These are phyloP conservation scores for Arthrobotrys megalospora DNA, from an alignment of 2,329 filamentous ascomycete species.

Conservation along the genomic window DNA sequence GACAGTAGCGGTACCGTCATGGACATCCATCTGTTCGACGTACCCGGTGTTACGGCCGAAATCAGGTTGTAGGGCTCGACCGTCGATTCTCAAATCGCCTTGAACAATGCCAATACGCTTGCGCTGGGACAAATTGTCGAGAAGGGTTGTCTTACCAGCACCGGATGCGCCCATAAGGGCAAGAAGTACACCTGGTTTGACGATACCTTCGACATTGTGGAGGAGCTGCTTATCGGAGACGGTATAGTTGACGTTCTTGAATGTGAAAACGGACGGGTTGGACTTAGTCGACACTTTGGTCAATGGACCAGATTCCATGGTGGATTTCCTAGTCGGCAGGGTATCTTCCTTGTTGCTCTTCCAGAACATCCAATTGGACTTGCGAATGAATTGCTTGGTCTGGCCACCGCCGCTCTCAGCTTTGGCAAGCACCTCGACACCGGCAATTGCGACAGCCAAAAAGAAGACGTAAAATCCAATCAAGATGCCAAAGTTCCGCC, in stretches of 20 bases:
- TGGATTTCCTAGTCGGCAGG: conserved; percentile 35
- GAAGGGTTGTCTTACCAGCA: conserved; percentile 85
- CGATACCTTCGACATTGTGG: conserved; percentile 81
- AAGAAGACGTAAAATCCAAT: conserved; percentile 83
- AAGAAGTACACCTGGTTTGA: conserved; percentile 83
- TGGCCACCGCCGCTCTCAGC: conserved; percentile 72
- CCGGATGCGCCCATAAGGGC: conserved; percentile 86
- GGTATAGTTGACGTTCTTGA: conserved; percentile 79
- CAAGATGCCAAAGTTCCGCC: conserved; percentile 83
- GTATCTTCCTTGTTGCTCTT: conserved; percentile 2
- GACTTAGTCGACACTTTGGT: conserved; percentile 60
- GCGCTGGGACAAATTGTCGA: conserved; percentile 83
- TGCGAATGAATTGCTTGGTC: conserved; percentile 62
- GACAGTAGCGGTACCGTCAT: conserved; percentile 78
- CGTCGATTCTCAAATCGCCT: conserved; percentile 82
- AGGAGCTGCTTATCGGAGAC: conserved; percentile 79
- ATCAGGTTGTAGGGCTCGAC: conserved; percentile 73
- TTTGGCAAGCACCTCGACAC: conserved; percentile 79
- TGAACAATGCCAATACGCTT: conserved; percentile 76
- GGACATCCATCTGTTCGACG: conserved; percentile 80
- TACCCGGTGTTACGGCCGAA: conserved; percentile 81
- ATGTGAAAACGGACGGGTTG: conserved; percentile 74
- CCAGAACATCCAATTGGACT: conserved; percentile 39
- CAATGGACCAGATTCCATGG: conserved; percentile 30
- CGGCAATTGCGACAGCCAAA: conserved; percentile 78